phyloP scores from a whole-genome alignment of 495 filamentous ascomycete genomes.

The Xylaria bambusicola region DNA sequence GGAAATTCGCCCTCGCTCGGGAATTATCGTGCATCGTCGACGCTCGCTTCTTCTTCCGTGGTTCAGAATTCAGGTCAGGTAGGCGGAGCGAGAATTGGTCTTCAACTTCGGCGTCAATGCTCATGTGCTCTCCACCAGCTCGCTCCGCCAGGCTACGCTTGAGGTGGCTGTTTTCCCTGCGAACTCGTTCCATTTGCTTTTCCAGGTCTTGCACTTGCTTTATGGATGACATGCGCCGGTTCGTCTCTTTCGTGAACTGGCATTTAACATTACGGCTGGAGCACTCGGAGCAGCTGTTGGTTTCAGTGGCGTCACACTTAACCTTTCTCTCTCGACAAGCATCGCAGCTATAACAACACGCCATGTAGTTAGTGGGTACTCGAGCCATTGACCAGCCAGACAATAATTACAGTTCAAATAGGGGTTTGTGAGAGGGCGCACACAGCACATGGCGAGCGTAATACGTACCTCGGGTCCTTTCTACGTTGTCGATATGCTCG shows the following conservation, averaged over 20 bases:
- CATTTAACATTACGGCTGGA: constrained; percentile 93
- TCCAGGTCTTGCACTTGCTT: constrained; percentile 99
- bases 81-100: constrained; percentile 64
- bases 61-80: constrained; percentile 68
- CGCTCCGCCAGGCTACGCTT: constrained; percentile 58
- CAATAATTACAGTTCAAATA: background rate
- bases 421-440: background rate
- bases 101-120: constrained; percentile 59
- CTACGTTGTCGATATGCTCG: constrained; percentile 90
- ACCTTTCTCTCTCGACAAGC: constrained; percentile 97
- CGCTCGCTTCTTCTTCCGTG: constrained; percentile 60
- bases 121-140: constrained; percentile 54
- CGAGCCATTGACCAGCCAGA: constrained; percentile 7
- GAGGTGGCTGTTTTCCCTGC: constrained; percentile 71
- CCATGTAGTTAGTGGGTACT: constrained; percentile 19
- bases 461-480: constrained; percentile 70
- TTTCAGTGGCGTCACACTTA: constrained; percentile 98
- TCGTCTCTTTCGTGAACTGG: constrained; percentile 99
- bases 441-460: background rate
- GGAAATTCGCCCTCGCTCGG: constrained; percentile 69
- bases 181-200: constrained; percentile 77
- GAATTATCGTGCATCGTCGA: constrained; percentile 65
- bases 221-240: constrained; percentile 97
- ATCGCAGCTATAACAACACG: constrained; percentile 69
- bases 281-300: constrained; percentile 93